These are phyloP conservation scores for Combretum micranthum DNA, from an alignment of 345 rosid species.

Conservation along the genomic window DNA sequence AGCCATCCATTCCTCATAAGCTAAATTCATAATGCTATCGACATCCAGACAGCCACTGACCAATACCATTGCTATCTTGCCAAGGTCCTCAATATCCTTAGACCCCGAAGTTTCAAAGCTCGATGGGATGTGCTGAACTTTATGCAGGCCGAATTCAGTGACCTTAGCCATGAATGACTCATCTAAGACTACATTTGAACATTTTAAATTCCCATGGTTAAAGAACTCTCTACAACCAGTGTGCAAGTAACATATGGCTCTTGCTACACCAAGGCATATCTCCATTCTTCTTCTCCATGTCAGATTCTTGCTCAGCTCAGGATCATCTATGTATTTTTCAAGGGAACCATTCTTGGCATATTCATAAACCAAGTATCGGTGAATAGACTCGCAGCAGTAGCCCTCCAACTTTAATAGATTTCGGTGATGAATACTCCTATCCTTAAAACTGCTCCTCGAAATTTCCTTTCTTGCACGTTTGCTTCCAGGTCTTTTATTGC, in stretches of 20 bases:
- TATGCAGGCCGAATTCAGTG: conserved; percentile 49
- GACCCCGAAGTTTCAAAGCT: conserved; percentile 33
- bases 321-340: conserved; percentile 43
- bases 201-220: conserved; percentile 71
- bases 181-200: conserved; percentile 55
- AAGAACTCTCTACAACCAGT: conserved; percentile 66
- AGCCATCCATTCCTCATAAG: conserved; percentile 50
- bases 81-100: conserved; percentile 69
- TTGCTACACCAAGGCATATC: conserved; percentile 53
- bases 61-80: conserved; percentile 41
- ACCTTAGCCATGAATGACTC: conserved; percentile 60
- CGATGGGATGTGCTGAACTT: conserved; percentile 14
- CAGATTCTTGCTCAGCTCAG: conserved; percentile 42
- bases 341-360: conserved; percentile 52
- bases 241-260: conserved; percentile 67
- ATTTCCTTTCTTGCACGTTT: conserved; percentile 48
- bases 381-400: conserved; percentile 55
- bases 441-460: conserved; percentile 54
- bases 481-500: conserved; percentile 50
- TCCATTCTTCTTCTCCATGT: conserved; percentile 64
- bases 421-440: conserved; percentile 77
- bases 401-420: conserved; percentile 65
- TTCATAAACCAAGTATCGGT: conserved; percentile 60
- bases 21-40: conserved; percentile 30
- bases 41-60: conserved; percentile 39